phyloP scores from a whole-genome alignment of 2,329 filamentous ascomycete species.

The Aaosphaeria pasadenensis region DNA sequence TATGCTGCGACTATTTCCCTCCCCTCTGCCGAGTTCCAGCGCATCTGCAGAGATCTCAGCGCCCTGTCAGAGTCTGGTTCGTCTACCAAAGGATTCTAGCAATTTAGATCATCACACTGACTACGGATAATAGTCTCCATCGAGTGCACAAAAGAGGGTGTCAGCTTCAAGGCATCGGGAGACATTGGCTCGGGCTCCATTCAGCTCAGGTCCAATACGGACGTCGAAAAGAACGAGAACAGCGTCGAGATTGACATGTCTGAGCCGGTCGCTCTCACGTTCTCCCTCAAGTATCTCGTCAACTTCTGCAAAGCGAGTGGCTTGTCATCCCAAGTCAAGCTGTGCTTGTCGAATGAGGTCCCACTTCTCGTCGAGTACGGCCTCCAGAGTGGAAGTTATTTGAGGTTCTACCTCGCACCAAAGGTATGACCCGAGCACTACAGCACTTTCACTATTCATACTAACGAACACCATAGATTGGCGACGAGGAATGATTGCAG shows the following conservation, averaged over 20 bases:
- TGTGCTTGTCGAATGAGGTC: conserved; percentile 94
- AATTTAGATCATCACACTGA: conserved; percentile 13
- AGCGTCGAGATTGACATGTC: conserved; percentile 87
- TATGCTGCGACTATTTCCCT: conserved; percentile 89
- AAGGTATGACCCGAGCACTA: conserved; percentile 65
- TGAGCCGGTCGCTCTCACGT: conserved; percentile 91
- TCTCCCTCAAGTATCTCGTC: conserved; percentile 98
- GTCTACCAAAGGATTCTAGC: conserved; percentile 25
- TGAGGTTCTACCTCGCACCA: conserved; percentile 96
- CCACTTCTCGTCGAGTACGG: conserved; percentile 92
- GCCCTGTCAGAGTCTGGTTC: conserved; percentile 93
- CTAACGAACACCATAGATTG: conserved; percentile 55
- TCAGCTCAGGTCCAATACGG: conserved; percentile 82
- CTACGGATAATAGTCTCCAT: conserved; percentile 69
- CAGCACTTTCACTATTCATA: neutral
- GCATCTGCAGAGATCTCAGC: conserved; percentile 89
- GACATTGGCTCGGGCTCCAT: conserved; percentile 96
- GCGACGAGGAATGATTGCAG: conserved; percentile 57
- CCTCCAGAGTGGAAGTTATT: conserved; percentile 79
- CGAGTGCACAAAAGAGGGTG: conserved; percentile 93
- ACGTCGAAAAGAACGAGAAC: conserved; percentile 82
- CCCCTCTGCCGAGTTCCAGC: conserved; percentile 86
- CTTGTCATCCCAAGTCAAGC: conserved; percentile 77
- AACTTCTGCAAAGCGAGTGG: conserved; percentile 99
- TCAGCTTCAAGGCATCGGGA: conserved; percentile 90